A percentile compares a stretch with the other conserved stretches of the same genome.
Conservation (phyloP, 2,329 filamentous ascomycete genomes). For the Calonectria pauciramosa region DNA sequence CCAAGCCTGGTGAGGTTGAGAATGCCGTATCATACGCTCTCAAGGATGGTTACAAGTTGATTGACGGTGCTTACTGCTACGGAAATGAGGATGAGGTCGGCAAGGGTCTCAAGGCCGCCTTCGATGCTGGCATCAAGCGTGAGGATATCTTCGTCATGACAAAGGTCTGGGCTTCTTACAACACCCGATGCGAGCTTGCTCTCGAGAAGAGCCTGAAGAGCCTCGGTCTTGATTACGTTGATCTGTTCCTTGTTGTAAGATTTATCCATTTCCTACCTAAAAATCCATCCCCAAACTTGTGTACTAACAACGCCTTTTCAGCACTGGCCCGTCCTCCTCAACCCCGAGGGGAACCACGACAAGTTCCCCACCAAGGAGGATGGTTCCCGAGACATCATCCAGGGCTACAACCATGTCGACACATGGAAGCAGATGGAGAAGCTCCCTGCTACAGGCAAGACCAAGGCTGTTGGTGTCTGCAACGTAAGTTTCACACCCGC, state of each 20-base stretch:
- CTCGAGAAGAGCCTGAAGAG: conserved; percentile 80
- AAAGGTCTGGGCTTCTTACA: conserved; percentile 89
- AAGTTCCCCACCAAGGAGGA: conserved; percentile 82
- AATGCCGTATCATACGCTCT: conserved; percentile 72
- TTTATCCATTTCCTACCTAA: background rate
- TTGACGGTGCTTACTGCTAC: conserved; percentile 84
- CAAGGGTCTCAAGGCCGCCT: conserved; percentile 79
- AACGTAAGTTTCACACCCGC: conserved; percentile 55
- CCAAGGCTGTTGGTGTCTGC: conserved; percentile 67
- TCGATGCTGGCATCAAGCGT: conserved; percentile 78
- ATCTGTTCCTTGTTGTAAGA: conserved; percentile 78
- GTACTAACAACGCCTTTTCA: conserved; percentile 33
- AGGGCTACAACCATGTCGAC: conserved; percentile 77
- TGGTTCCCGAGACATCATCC: conserved; percentile 80
- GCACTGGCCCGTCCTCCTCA: conserved; percentile 88
- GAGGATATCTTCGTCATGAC: conserved; percentile 87
- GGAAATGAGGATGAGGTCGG: conserved; percentile 89
- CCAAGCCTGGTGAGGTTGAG: conserved; percentile 69
- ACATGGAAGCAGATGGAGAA: conserved; percentile 85
- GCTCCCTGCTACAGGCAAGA: conserved; percentile 71
- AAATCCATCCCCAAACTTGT: background rate
- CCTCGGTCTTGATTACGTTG: conserved; percentile 84
- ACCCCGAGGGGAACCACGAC: conserved; percentile 82
- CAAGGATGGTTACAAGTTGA: conserved; percentile 68
- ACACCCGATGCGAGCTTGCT: conserved; percentile 76